Evolutionary conservation across 495 filamentous ascomycete species (phyloP).

Genomic region (Achaetomiella virescens): DNA sequence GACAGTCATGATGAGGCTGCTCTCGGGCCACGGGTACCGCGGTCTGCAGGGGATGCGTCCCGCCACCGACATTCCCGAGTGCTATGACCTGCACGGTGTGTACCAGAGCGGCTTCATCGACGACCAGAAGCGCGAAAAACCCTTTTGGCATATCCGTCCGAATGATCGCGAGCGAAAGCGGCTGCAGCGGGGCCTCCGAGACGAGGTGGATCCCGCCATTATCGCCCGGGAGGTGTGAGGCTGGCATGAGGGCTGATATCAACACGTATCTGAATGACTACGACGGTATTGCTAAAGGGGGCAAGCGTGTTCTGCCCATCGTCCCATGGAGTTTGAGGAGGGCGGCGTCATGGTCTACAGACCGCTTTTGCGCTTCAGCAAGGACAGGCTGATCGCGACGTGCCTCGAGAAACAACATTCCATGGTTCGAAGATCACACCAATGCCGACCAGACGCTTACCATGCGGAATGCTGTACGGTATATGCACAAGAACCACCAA

Average conservation of each 20-base stretch:
- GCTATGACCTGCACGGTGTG: conserved; percentile 64
- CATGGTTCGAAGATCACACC: conserved; percentile 81
- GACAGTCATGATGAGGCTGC: conserved; percentile 71
- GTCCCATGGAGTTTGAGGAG: conserved; percentile 46
- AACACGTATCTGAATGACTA: conserved; percentile 19
- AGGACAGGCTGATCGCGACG: conserved; percentile 64
- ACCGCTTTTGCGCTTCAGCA: conserved; percentile 68
- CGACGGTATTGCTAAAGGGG: conserved; percentile 18
- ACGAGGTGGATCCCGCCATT: conserved; percentile 16
- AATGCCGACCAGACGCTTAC: conserved; percentile 76
- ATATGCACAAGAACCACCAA: conserved; percentile 49
- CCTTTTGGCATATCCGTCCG: conserved; percentile 27
- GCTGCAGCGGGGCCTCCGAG: conserved; percentile 20
- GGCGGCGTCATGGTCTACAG: conserved; percentile 68
- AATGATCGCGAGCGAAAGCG: conserved; percentile 5
- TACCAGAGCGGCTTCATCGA: conserved; percentile 57
- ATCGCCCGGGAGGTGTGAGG: conserved; percentile 7
- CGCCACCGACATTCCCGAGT: conserved; percentile 70
- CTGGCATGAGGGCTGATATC: conserved; percentile 5
- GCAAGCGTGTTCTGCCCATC: conserved; percentile 5
- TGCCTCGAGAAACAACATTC: conserved; percentile 57
- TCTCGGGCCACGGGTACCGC: conserved; percentile 51
- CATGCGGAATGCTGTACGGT: conserved; percentile 70
- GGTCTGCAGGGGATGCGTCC: conserved; percentile 65
- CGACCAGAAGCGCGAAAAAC: conserved; percentile 25